These are phyloP conservation scores for Agarophyton chilense DNA, from an alignment of 23 red algal genomes.

Conservation along the genomic window DNA sequence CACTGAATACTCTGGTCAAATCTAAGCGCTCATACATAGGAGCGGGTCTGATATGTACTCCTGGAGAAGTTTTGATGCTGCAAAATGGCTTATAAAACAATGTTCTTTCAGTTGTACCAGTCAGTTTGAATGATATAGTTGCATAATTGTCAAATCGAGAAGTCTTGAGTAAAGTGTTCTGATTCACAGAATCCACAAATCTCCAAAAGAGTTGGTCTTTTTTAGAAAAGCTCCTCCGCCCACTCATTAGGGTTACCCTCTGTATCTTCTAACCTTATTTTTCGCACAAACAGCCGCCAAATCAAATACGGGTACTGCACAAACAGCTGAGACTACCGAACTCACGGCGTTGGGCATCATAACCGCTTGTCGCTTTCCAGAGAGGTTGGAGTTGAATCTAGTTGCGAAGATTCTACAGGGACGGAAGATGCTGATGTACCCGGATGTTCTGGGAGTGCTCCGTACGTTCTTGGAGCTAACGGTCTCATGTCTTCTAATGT, in stretches of 20 bases:
- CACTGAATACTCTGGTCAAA: neutral
- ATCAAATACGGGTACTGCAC: neutral
- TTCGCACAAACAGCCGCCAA: neutral
- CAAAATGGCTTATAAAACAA: neutral
- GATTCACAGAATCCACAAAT: neutral
- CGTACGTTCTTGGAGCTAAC: neutral
- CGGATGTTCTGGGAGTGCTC: neutral
- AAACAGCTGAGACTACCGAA: neutral
- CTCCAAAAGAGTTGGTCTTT: neutral
- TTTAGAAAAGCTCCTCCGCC: neutral
- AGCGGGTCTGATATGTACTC: no score
- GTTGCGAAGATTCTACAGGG: neutral
- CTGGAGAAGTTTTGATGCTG: neutral
- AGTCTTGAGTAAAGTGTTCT: neutral
- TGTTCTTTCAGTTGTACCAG: neutral
- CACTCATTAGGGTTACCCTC: neutral
- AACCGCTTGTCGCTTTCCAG: neutral
- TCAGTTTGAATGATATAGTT: neutral
- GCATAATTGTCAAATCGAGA: neutral
- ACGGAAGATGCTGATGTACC: conserved; percentile 21
- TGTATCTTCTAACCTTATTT: neutral
- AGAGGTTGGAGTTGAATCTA: neutral
- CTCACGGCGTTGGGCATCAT: neutral
- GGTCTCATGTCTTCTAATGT: conserved; percentile 78
- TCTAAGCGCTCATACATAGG: neutral